These are phyloP conservation scores for Inonotus hispidus DNA, from an alignment of 1,284 basidiomycete genomes.

Conservation along the genomic window DNA sequence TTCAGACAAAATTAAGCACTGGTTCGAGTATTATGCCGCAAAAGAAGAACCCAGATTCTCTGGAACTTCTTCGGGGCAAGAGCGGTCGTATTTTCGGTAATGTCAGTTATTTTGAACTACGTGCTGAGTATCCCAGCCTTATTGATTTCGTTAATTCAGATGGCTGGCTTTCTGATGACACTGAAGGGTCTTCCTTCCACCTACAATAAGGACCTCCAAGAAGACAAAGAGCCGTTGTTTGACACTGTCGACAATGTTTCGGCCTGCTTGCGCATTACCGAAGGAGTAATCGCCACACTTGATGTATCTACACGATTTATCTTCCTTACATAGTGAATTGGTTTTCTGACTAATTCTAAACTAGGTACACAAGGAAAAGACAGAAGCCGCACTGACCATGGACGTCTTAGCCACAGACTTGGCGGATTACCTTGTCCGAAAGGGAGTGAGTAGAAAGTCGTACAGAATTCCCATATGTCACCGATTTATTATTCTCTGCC, in stretches of 20 bases:
- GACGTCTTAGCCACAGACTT: slow-evolving; percentile 97
- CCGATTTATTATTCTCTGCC: slow-evolving; percentile 8
- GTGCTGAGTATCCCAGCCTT: neutral
- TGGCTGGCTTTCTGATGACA: slow-evolving; percentile 98
- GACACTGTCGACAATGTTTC: slow-evolving; percentile 89
- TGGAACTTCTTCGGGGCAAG: slow-evolving; percentile 94
- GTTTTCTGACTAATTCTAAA: neutral
- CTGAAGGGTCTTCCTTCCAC: slow-evolving; percentile 96
- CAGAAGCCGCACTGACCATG: slow-evolving; percentile 88
- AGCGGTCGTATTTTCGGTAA: slow-evolving; percentile 92
- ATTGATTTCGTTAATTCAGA: slow-evolving; percentile 39
- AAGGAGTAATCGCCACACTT: slow-evolving; percentile 90
- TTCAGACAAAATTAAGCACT: slow-evolving; percentile 50
- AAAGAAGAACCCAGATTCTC: slow-evolving; percentile 98
- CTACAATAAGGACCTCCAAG: slow-evolving; percentile 99
- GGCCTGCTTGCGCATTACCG: slow-evolving; percentile 89
- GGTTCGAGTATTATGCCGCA: slow-evolving; percentile 99
- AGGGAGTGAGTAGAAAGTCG: slow-evolving; percentile 66
- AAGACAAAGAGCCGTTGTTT: slow-evolving; percentile 97
- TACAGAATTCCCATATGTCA: neutral
- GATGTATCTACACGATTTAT: slow-evolving; percentile 46
- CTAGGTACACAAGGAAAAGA: slow-evolving; percentile 85
- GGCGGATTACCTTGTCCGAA: slow-evolving; percentile 96
- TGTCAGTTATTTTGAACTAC: slow-evolving; percentile 36
- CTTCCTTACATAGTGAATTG: neutral